Evolutionary conservation across 805 yeast species (phyloP).

Genomic region (Maudiozyma turicensis): DNA sequence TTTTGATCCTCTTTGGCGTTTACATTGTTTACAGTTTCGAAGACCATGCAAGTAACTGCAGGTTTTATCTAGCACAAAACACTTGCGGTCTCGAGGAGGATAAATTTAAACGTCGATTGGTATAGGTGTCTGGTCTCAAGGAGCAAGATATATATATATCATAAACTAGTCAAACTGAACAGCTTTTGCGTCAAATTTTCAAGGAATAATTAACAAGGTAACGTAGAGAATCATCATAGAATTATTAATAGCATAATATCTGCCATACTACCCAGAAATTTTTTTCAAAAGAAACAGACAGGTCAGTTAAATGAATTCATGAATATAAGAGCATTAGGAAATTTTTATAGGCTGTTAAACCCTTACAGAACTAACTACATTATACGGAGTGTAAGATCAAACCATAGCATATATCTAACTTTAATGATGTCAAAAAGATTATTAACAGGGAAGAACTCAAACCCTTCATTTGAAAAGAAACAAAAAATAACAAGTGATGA

Average conservation of each 20-base stretch:
- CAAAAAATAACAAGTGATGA: constrained; percentile 4
- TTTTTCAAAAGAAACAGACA: too few relatives aligned
- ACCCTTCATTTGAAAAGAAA: constrained; percentile 1
- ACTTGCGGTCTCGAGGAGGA: too few relatives aligned
- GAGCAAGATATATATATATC: too few relatives aligned
- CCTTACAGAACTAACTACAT: background rate
- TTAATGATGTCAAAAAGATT: background rate
- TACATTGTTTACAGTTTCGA: background rate
- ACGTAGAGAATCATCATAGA: too few relatives aligned
- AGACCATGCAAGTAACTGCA: background rate
- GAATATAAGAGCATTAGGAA: background rate
- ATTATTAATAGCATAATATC: too few relatives aligned
- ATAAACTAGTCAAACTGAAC: too few relatives aligned
- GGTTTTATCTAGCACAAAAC: too few relatives aligned
- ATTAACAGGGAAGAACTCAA: background rate
- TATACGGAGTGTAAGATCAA: background rate
- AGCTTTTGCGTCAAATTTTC: too few relatives aligned
- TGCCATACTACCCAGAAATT: too few relatives aligned
- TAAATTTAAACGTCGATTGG: too few relatives aligned
- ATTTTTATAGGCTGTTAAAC: background rate
- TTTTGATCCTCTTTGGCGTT: background rate
- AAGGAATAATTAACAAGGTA: too few relatives aligned
- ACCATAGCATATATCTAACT: background rate
- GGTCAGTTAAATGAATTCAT: background rate
- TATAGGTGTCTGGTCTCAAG: too few relatives aligned